Conservation (phyloP, 768 basidiomycete genomes). For the Tulasnella sp. region DNA sequence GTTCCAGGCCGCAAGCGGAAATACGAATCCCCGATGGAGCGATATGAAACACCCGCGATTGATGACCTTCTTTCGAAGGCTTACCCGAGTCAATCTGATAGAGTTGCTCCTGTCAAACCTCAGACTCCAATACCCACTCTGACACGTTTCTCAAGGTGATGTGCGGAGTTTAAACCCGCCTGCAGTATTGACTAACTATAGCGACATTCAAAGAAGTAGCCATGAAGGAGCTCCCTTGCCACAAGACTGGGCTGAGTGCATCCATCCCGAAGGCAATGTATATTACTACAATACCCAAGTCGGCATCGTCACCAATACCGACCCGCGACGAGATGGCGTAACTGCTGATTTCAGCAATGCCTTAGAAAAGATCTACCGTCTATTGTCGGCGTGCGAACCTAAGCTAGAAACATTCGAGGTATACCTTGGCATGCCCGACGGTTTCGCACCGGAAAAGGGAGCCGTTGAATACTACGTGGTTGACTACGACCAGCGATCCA, state of each 20-base stretch:
- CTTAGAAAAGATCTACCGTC: neutral
- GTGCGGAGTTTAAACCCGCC: neutral
- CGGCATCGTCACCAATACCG: neutral
- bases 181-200: neutral
- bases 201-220: neutral
- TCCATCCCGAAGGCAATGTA: neutral
- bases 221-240: neutral
- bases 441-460: too few relatives aligned
- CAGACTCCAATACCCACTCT: neutral
- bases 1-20: neutral
- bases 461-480: conserved; percentile 8
- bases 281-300: neutral
- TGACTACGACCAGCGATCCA: neutral
- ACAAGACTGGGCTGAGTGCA: neutral
- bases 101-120: neutral
- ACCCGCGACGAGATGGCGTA: neutral
- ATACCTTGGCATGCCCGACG: neutral
- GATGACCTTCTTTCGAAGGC: neutral
- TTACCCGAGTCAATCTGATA: neutral
- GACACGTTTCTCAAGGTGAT: neutral
- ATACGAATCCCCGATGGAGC: neutral
- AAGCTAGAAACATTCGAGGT: neutral
- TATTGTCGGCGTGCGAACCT: neutral
- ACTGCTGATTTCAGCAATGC: neutral
- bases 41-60: neutral